Evolutionary conservation across 768 basidiomycete species (phyloP), one percentile per base, ranked within the genome.

Genomic region (Kondoa malvinella): DNA sequence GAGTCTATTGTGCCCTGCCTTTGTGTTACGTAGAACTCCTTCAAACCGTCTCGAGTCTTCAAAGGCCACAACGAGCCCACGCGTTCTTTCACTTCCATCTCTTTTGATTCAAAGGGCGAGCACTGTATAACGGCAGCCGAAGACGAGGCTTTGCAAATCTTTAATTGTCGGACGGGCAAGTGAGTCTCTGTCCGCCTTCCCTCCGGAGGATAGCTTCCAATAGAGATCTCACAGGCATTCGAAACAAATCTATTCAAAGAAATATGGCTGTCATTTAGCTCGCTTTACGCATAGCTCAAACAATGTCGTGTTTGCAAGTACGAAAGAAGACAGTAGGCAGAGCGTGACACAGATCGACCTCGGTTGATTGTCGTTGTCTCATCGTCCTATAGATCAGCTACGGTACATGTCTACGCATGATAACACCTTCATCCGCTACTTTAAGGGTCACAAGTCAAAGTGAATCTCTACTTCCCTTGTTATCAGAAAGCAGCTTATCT

Each of bases 381-480:
- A 50, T 40, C 12, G 21, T 33, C 60, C 25, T 21, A 2, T 64
- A 73, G 73, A 96, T 75, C 91, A 88, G 0, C 83, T 97, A 72
- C 85, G 95, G 58, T 96, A 96, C 77, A 89, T 94, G 73, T 92
- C 89, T 1, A 76, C 94, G 63, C 91, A 96, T 77, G 91, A 94
- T 82, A 96, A 95, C 81, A 90, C 87, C 76, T 99, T 92, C 76
- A 79, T 97, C 33, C 85, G 87, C 71, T 99, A 99, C 79, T 97
- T 95, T 81, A 87, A 85, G 74, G 95, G 95, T 0, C 95, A 99
- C 79, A 91, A 85, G 72, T 87, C 82, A 34, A 83, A 73, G 81
- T 80, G n/a, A 27, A 59, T 79, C 71, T 16, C 0, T 3, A 1
- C 3, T 17, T n/a, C 15, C 4, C 29, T 17, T 60, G 27, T 26